Evolutionary conservation across 371 early-diverging fungal species (phyloP).

Genomic region (Syncephalastrum racemosum): DNA sequence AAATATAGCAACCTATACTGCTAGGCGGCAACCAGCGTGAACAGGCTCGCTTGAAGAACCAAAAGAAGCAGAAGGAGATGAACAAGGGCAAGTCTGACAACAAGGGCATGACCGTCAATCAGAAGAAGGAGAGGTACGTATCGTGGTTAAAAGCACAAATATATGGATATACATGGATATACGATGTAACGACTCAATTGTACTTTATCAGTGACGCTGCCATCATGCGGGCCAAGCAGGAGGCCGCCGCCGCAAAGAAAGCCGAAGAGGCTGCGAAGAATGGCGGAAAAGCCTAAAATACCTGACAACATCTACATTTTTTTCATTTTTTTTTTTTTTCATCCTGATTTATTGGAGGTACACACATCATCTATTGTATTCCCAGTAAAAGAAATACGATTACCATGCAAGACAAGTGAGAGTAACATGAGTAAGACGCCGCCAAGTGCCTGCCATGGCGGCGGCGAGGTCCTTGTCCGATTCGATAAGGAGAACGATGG

Average conservation of each 20-base stretch:
- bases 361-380: background rate
- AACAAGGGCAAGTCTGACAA: constrained; percentile 39
- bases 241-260: constrained; percentile 48
- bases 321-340: constrained; percentile 1
- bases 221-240: constrained; percentile 60
- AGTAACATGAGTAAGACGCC: constrained; percentile 13
- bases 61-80: constrained; percentile 47
- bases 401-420: constrained; percentile 17
- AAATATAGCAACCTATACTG: background rate
- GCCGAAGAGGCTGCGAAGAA: constrained; percentile 20
- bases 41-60: constrained; percentile 54
- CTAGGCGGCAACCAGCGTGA: constrained; percentile 62
- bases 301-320: background rate
- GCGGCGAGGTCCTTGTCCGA: constrained; percentile 11
- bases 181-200: constrained; percentile 1
- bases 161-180: background rate
- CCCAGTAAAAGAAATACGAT: background rate
- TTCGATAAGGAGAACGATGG: constrained; percentile 11
- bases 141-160: background rate
- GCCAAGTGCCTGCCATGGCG: constrained; percentile 15
- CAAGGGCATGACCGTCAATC: constrained; percentile 41
- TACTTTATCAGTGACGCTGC: constrained; percentile 51
- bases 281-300: constrained; percentile 11
- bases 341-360: background rate
- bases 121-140: constrained; percentile 56